Evolutionary conservation across 129 eudicot species (phyloP).

Genomic region (Flaveria bidentis): DNA sequence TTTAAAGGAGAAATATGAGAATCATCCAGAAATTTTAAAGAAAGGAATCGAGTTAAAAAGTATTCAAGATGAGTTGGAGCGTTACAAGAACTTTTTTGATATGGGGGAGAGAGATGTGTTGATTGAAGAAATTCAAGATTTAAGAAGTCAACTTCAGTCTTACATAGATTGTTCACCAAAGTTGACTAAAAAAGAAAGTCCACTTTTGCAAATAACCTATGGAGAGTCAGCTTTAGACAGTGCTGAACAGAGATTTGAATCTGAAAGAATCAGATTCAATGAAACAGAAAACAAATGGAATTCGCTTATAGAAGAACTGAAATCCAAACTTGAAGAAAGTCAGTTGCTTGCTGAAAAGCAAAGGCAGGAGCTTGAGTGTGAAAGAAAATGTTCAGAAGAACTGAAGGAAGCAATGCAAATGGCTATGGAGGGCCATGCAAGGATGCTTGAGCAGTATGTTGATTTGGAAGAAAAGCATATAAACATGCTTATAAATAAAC

Average conservation of each 20-base stretch:
- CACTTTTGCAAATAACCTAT: constrained; percentile 58
- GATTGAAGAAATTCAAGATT: constrained; percentile 85
- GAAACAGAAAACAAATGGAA: constrained; percentile 87
- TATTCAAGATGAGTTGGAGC: constrained; percentile 74
- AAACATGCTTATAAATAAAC: constrained; percentile 72
- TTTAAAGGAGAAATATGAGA: constrained; percentile 81
- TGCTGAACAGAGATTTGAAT: constrained; percentile 62
- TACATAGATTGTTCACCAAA: constrained; percentile 69
- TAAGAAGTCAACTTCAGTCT: constrained; percentile 75
- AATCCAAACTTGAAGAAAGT: constrained; percentile 58
- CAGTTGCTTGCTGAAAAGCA: constrained; percentile 54
- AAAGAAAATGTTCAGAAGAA: constrained; percentile 83
- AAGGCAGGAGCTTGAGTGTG: constrained; percentile 62
- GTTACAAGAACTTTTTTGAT: constrained; percentile 70
- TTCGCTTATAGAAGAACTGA: constrained; percentile 67
- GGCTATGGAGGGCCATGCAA: constrained; percentile 97
- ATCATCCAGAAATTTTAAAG: constrained; percentile 80
- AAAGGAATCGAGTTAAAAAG: constrained; percentile 64
- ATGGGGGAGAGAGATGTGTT: constrained; percentile 97
- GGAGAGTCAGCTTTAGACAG: constrained; percentile 53
- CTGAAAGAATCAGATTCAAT: constrained; percentile 59
- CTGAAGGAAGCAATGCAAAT: constrained; percentile 88
- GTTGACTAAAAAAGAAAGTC: constrained; percentile 40
- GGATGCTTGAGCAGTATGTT: constrained; percentile 91
- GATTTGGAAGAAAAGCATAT: constrained; percentile 91